Percentiles rank a stretch among this genome's conserved stretches.
Evolutionary conservation across 306 rosid species (phyloP).

Genomic region (Trifolium dubium): DNA sequence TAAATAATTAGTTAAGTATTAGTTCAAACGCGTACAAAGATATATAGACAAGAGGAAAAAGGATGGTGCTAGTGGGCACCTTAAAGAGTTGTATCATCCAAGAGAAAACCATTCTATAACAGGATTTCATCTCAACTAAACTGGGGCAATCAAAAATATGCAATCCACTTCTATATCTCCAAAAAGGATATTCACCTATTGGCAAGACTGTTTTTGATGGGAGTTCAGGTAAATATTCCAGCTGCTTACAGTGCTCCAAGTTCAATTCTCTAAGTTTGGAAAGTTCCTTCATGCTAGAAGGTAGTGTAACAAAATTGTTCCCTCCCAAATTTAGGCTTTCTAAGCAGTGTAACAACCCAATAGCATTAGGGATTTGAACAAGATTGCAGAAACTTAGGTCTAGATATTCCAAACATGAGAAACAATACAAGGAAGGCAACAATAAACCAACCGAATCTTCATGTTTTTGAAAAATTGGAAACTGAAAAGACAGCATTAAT

Average conservation of each 20-base stretch:
- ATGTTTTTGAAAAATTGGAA: not conserved
- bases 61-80: not conserved
- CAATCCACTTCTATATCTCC: not conserved
- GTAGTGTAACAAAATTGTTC: conserved; percentile 13
- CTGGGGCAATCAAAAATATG: conserved; percentile 8
- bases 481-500: not conserved
- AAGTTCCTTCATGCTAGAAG: conserved; percentile 25
- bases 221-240: conserved; percentile 26
- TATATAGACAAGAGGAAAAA: not conserved
- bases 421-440: not conserved
- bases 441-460: not conserved
- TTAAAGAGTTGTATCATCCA: conserved; percentile 31
- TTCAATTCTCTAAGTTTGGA: not conserved
- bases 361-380: conserved; percentile 19
- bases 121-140: not conserved
- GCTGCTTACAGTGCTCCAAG: not conserved
- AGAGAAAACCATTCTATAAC: not conserved
- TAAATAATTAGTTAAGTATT: not conserved
- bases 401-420: not conserved
- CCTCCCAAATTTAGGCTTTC: conserved; percentile 1
- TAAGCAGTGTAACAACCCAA: conserved; percentile 23
- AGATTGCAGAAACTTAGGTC: conserved; percentile 38
- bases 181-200: not conserved
- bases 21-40: not conserved
- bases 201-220: not conserved